Evolutionary conservation across 345 rosid species (phyloP), one percentile per base, ranked within the genome.

Genomic region (Hibiscus syriacus): DNA sequence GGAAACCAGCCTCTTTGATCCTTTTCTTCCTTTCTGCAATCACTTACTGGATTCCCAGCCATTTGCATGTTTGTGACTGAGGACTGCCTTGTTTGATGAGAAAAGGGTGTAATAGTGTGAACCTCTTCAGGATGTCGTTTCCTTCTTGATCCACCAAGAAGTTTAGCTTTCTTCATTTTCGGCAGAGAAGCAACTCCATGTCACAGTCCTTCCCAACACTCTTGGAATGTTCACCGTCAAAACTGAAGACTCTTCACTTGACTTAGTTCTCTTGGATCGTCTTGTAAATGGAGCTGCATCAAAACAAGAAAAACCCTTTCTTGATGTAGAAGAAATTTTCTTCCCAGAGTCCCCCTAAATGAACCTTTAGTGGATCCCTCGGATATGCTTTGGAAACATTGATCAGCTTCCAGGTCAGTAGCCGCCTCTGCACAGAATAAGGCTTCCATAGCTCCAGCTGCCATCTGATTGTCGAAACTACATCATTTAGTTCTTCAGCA

Each of bases 391-490:
- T 45, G 63, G 25, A 60, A 25, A 54, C 64, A 58, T 60, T 43
- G 56, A 32, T 58, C 48, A 53, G 68, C 68, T 74, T 74, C 68
- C 20, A 38, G 8, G 53, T 61, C 29, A 27, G 70, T 56, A 59
- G 55, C 71, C 48, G 45, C 82, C 32, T 82, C 82, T 45, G 83
- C 97, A 72, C 50, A 62, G 52, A 74, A 72, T 57, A 93, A 85
- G 70, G 88, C 90, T 84, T 82, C 91, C 80, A 93, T 90, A 4
- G 85, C 98, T 80, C 90, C 98, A 60, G 97, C 98, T 61, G 97
- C 98, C 79, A 90, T 77, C 76, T 89, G 98, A 41, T 97, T 93
- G 69, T 89, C 95, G 60, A 80, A 73, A 70, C 97, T 58, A 83
- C 83, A 71, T 76, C 83, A 72, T 76, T 54, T 74, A 71, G 79